Conservation (phyloP, 495 filamentous ascomycete species). For the Neurospora sp. region DNA sequence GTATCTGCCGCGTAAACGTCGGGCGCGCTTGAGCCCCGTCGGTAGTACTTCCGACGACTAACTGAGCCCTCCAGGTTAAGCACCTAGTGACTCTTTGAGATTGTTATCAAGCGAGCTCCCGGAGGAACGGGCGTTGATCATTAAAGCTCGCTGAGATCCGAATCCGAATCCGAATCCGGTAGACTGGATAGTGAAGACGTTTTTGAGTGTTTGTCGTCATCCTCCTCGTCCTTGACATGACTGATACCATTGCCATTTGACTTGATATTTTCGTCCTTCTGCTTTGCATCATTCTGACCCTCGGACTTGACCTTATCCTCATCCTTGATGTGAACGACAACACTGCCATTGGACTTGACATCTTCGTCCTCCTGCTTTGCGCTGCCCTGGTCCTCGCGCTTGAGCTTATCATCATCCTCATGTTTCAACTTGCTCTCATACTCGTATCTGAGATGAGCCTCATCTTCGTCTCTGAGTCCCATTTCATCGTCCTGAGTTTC, state of each 20-base stretch:
- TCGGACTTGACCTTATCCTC: neutral
- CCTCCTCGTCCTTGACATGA: neutral
- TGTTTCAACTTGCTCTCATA: neutral
- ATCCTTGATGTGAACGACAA: neutral
- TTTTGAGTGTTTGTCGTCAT: neutral
- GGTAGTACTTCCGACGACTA: neutral
- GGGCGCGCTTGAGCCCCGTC: neutral
- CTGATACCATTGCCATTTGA: neutral
- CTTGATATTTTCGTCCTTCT: neutral
- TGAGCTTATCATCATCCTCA: neutral
- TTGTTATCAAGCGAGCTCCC: neutral
- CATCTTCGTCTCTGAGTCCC: neutral
- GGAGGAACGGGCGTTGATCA: neutral
- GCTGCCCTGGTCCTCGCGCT: neutral
- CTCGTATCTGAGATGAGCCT: neutral
- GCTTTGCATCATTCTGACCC: neutral
- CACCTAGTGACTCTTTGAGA: neutral
- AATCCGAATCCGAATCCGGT: neutral
- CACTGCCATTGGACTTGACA: neutral
- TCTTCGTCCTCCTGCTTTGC: neutral
- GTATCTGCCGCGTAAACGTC: no score
- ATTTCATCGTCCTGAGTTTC: neutral
- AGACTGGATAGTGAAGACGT: neutral
- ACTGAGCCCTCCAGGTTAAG: neutral
- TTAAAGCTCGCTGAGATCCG: neutral